phyloP scores from a whole-genome alignment of 2,329 filamentous ascomycete species.

The Scedosporium boydii region DNA sequence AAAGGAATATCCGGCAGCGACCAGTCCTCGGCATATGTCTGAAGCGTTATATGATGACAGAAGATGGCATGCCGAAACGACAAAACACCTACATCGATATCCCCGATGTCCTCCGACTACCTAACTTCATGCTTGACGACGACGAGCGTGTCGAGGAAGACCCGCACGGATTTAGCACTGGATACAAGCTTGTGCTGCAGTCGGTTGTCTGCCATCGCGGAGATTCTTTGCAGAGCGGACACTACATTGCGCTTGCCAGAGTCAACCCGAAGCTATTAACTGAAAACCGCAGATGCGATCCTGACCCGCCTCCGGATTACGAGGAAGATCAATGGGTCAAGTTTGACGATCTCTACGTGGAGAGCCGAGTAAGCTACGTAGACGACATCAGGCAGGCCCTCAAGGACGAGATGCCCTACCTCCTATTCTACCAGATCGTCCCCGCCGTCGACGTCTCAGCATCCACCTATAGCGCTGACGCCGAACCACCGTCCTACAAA shows the following conservation, averaged over 20 bases:
- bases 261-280: slow-evolving; percentile 56
- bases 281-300: slow-evolving; percentile 46
- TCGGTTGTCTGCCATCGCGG: slow-evolving; percentile 90
- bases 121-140: slow-evolving; percentile 76
- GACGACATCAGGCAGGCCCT: slow-evolving; percentile 70
- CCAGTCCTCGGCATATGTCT: slow-evolving; percentile 89
- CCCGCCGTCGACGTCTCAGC: slow-evolving; percentile 65
- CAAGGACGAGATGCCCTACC: slow-evolving; percentile 81
- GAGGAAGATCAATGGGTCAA: slow-evolving; percentile 74
- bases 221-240: slow-evolving; percentile 74
- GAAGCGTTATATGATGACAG: slow-evolving; percentile 71
- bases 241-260: slow-evolving; percentile 81
- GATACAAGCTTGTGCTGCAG: slow-evolving; percentile 87
- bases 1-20: slow-evolving; percentile 74
- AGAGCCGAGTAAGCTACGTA: slow-evolving; percentile 62
- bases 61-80: slow-evolving; percentile 57
- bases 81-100: slow-evolving; percentile 86
- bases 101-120: slow-evolving; percentile 67
- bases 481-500: slow-evolving; percentile 50
- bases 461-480: slow-evolving; percentile 35
- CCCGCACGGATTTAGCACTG: slow-evolving; percentile 61
- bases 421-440: slow-evolving; percentile 91
- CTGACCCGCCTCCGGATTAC: slow-evolving; percentile 54
- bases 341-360: slow-evolving; percentile 73
- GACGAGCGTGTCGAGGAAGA: slow-evolving; percentile 54